Base-by-base conservation (phyloP, 257 asterid genomes). In the Plectranthus barbatus region DNA sequence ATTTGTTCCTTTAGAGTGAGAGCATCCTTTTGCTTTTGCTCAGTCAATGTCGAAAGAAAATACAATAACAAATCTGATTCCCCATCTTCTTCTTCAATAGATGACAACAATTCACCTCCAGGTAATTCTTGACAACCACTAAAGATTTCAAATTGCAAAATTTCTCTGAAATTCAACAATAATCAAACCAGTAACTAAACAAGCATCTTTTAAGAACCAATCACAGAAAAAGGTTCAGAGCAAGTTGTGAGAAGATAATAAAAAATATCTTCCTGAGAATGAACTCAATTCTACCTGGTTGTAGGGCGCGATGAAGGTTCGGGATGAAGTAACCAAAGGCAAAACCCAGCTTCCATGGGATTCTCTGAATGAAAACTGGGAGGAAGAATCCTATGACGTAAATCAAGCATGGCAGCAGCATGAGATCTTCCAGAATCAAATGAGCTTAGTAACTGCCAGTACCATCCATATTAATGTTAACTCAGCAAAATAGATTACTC, bases 301-400 rank as follows among this genome's bases (percentile, higher is more conserved):
- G 79, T 69, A 54, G 98, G 97, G 21, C 98, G 95, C 60, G 81
- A 79, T 48, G 97, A 84, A 59, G 98, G 84, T 68, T 84, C 88
- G 5, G 96, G 98, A 78, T 88, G 96, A 82, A 91, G 95, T 54
- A 92, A 77, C 96, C 96, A 88, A 69, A 92, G 93, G 76, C 98
- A 92, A 73, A 88, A 90, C 15, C 97, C 98, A 77, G 97, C 97
- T 83, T 88, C 98, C 80, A 79, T 83, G 48, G 97, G 95, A 78
- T 92, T 82, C 77, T 81, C 88, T 15, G 88, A 81, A 48, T 88
- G 88, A 74, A 91, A 88, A 46, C 75, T 78, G 34, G 95, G 93
- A 56, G 98, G 98, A 63, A 91, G 96, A 77, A 91, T 91, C 86
- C 95, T 80, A 76, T 82, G 80, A 59, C 75, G 88, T 67, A 91